Base-by-base conservation (phyloP, 345 rosid species). In the Eucalyptus pauciflora region DNA sequence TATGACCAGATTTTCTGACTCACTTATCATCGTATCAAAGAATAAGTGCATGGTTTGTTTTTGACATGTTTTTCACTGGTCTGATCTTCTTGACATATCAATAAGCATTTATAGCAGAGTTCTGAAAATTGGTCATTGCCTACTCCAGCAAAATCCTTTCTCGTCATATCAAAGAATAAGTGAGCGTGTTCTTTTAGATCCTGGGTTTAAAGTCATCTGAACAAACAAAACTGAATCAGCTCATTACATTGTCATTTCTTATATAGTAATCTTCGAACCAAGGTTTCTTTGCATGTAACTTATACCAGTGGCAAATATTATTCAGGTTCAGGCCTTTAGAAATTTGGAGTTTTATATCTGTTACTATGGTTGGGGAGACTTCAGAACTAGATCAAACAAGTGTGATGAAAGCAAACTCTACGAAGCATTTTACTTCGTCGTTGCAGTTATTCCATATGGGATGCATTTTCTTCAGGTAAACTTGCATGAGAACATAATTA, bases 361-460 rank as follows among this genome's bases (percentile, higher is more conserved):
- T 86, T 89, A 89, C 86, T 89, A 86, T 58, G 90, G 88, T 8
- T 89, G 90, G 90, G 90, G 90, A 76, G 88, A 89, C 54, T 87
- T 86, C 86, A 79, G 22, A 86, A 91, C 37, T 64, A 94, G 98
- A 89, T 86, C 90, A 51, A 94, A 94, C 91, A 89, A 51, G 12
- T 97, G 98, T 81, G 60, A n/a, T 13, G 91, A 88, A 22, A 95
- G 94, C 90, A 88, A 92, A 2, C 87, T 95, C 86, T 95, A 92
- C 22, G 85, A 93, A 45, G 88, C 51, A 20, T 93, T 96, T 54
- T 95, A 93, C 86, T 88, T 96, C 79, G 64, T 92, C 4, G 92
- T 94, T 6, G 97, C 96, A 62, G 90, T 96, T 45, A 80, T 96
- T 85, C 99, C 99, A 90, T 94, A 94, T 86, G 95, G 96, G 98